phyloP scores from a whole-genome alignment of 768 basidiomycete genomes.

The Cyathus striatus region DNA sequence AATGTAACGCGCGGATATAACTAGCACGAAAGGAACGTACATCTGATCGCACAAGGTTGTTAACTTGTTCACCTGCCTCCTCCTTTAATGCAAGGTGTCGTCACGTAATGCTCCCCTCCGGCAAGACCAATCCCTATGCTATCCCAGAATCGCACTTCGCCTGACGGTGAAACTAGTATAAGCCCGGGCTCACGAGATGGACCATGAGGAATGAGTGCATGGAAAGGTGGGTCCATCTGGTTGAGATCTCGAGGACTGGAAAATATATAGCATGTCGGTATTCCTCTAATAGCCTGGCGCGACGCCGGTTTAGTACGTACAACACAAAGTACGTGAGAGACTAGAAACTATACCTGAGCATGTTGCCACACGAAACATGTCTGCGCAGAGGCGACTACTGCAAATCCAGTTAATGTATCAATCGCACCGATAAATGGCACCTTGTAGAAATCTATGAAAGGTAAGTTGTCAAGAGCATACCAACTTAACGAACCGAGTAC shows the following conservation, averaged over 20 bases:
- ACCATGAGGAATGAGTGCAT: slow-evolving; percentile 66
- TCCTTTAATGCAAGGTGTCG: slow-evolving; percentile 41
- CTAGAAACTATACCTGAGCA: slow-evolving; percentile 54
- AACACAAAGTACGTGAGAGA: too few species aligned
- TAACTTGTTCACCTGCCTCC: slow-evolving; percentile 49
- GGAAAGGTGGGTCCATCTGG: slow-evolving; percentile 38
- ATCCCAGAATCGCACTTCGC: slow-evolving; percentile 83
- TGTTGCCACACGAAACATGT: slow-evolving; percentile 87
- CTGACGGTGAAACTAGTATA: slow-evolving; percentile 66
- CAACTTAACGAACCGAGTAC: slow-evolving; percentile 27
- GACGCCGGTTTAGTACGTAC: not conserved
- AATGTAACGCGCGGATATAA: slow-evolving; percentile 3
- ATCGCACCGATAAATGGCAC: slow-evolving; percentile 68
- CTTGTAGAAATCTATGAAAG: slow-evolving; percentile 53
- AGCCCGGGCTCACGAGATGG: slow-evolving; percentile 80
- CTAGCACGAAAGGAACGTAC: slow-evolving; percentile 33
- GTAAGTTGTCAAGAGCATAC: slow-evolving; percentile 5
- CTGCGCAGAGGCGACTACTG: slow-evolving; percentile 63
- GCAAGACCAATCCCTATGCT: slow-evolving; percentile 80
- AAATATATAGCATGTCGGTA: slow-evolving; percentile 81
- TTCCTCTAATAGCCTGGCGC: slow-evolving; percentile 56
- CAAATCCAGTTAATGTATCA: slow-evolving; percentile 68
- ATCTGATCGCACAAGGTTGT: slow-evolving; percentile 61
- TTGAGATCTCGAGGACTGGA: slow-evolving; percentile 52
- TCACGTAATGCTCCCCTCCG: slow-evolving; percentile 65